Percentiles rank a stretch among this genome's conserved stretches.
Conservation (phyloP, 73 alveolate genomes). For the Paramecium caudatum region DNA sequence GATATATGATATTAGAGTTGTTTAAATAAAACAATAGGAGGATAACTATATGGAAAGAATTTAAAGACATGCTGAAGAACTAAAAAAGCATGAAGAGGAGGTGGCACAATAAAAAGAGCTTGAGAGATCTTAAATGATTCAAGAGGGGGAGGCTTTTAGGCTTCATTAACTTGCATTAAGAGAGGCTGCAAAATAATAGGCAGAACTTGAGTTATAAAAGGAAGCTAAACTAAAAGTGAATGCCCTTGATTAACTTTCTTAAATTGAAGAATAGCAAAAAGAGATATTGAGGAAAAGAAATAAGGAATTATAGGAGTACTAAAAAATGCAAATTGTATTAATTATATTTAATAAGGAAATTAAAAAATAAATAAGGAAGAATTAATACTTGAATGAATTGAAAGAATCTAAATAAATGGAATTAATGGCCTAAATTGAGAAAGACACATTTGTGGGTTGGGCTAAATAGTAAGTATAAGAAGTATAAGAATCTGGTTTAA, state of each 20-base stretch:
- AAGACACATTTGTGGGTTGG: neutral
- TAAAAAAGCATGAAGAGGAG: conserved; percentile 17
- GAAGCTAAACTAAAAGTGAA: conserved; percentile 12
- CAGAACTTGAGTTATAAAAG: neutral
- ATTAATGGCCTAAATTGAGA: neutral
- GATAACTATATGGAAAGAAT: conserved; percentile 49
- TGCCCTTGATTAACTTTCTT: neutral
- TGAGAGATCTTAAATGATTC: neutral
- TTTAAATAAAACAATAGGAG: conserved; percentile 16
- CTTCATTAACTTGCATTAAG: neutral
- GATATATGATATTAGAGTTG: conserved; percentile 40
- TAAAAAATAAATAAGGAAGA: conserved; percentile 5
- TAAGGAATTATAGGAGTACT: neutral
- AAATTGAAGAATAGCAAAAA: neutral
- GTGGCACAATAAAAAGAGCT: neutral
- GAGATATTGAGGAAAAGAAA: conserved; percentile 4
- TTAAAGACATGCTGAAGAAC: conserved; percentile 1
- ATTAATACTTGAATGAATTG: neutral
- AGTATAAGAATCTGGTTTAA: neutral
- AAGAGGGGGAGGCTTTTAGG: conserved; percentile 39
- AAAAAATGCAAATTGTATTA: conserved; percentile 6
- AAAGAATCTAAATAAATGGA: conserved; percentile 31
- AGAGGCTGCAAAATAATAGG: neutral
- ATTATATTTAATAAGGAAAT: neutral
- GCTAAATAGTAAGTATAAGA: neutral